Percentiles rank a stretch among this genome's conserved stretches.
These are phyloP conservation scores for Vaccinium darrowii DNA, from an alignment of 148 eudicot genomes.

Conservation along the genomic window DNA sequence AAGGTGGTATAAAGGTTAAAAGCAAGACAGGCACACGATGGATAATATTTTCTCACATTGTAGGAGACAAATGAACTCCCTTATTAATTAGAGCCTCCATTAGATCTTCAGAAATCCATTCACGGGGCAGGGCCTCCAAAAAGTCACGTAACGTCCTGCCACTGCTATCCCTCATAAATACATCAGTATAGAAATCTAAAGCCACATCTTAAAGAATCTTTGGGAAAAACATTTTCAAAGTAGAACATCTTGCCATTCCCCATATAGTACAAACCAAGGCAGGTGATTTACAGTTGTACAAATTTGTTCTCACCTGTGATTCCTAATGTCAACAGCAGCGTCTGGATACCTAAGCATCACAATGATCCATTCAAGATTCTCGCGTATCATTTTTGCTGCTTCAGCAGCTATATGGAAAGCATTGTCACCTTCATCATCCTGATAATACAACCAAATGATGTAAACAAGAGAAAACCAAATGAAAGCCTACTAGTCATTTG, in stretches of 20 bases:
- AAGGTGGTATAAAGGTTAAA: background rate
- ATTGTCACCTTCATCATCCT: slow-evolving; percentile 99
- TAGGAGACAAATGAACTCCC: slow-evolving; percentile 89
- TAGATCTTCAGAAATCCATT: slow-evolving; percentile 97
- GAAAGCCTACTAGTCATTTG: background rate
- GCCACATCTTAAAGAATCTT: background rate
- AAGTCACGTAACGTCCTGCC: slow-evolving; percentile 89
- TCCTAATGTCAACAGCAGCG: slow-evolving; percentile 82
- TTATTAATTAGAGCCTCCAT: slow-evolving; percentile 78
- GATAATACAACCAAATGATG: slow-evolving; percentile 17
- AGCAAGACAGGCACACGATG: slow-evolving; percentile 9
- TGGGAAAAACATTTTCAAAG: background rate
- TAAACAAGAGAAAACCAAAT: background rate
- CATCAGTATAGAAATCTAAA: slow-evolving; percentile 15
- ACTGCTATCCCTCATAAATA: slow-evolving; percentile 41
- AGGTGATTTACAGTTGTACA: slow-evolving; percentile 7
- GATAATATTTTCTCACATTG: slow-evolving; percentile 56
- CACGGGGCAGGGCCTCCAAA: slow-evolving; percentile 96
- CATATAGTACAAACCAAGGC: background rate
- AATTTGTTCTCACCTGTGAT: slow-evolving; percentile 70
- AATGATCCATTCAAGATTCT: slow-evolving; percentile 89
- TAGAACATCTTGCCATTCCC: background rate
- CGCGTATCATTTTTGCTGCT: slow-evolving; percentile 96
- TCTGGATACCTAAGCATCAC: slow-evolving; percentile 83
- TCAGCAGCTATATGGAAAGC: slow-evolving; percentile 99